Evolutionary conservation across 1,139 yeast genomes (phyloP).

Genomic region (Taphrina communis): DNA sequence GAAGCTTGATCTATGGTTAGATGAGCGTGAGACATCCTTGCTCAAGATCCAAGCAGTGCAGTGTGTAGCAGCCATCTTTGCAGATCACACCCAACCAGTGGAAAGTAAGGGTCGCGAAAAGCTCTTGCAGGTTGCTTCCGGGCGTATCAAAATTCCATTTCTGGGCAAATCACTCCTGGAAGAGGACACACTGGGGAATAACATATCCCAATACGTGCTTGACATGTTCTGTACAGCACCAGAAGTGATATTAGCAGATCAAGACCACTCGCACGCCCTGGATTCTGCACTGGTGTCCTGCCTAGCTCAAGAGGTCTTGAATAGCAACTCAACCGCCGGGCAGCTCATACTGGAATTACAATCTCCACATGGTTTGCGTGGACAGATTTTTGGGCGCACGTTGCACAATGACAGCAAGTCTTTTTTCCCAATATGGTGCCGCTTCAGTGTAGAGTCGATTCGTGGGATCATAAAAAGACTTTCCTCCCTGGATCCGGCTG

Average conservation of each 20-base stretch:
- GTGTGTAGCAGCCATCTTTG: constrained; percentile 19
- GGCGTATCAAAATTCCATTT: constrained; percentile 16
- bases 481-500: constrained; percentile 4
- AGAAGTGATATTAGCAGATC: constrained; percentile 19
- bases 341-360: constrained; percentile 11
- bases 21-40: constrained; percentile 7
- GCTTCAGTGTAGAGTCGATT: constrained; percentile 15
- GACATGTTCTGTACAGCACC: constrained; percentile 26
- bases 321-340: neutral
- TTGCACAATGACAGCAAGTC: constrained; percentile 14
- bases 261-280: constrained; percentile 10
- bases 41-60: constrained; percentile 7
- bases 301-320: neutral
- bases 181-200: neutral
- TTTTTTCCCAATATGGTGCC: constrained; percentile 19
- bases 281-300: constrained; percentile 6
- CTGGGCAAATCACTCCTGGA: neutral
- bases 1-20: constrained; percentile 9
- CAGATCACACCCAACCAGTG: constrained; percentile 4
- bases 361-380: constrained; percentile 1
- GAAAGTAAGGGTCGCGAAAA: constrained; percentile 11
- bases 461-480: constrained; percentile 2
- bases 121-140: constrained; percentile 14
- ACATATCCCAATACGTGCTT: constrained; percentile 1
- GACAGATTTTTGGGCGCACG: neutral